Conservation (phyloP, 345 rosid genomes). For the Gossypium rotundifolium region DNA sequence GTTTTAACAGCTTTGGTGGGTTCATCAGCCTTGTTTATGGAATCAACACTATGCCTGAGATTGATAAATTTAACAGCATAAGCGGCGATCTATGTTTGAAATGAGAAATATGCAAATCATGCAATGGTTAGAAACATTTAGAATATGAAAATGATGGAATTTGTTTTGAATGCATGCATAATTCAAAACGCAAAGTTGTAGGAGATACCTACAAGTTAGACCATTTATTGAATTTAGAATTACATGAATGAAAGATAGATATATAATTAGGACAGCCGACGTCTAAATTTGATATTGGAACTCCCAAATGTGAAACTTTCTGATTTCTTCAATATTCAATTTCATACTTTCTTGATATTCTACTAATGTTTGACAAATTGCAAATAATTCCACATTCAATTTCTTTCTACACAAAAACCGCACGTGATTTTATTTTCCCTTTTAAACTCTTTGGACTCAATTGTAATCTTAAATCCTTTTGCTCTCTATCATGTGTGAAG, state of each 20-base stretch:
- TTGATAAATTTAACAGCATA: not conserved
- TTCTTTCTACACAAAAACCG: not conserved
- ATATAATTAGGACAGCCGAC: not conserved
- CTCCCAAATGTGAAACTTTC: not conserved
- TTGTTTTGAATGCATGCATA: not conserved
- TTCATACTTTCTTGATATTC: not conserved
- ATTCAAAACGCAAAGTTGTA: not conserved
- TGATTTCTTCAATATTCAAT: not conserved
- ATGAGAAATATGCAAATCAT: no score
- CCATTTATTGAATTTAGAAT: not conserved
- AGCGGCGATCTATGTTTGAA: not conserved
- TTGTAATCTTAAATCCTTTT: not conserved
- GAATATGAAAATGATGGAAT: not conserved
- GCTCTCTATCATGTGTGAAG: no score
- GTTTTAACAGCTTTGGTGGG: constrained; percentile 12
- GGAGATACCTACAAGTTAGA: not conserved
- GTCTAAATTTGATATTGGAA: not conserved
- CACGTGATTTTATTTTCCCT: not conserved
- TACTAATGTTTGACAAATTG: not conserved
- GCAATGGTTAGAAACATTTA: no score
- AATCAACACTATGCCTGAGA: not conserved
- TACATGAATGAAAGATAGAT: not conserved
- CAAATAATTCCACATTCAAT: not conserved
- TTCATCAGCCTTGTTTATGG: not conserved
- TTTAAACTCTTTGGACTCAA: not conserved